Percentiles rank a stretch among this genome's conserved stretches.
Evolutionary conservation across 2,329 filamentous ascomycete genomes (phyloP).

Genomic region (Biscogniauxia marginata): DNA sequence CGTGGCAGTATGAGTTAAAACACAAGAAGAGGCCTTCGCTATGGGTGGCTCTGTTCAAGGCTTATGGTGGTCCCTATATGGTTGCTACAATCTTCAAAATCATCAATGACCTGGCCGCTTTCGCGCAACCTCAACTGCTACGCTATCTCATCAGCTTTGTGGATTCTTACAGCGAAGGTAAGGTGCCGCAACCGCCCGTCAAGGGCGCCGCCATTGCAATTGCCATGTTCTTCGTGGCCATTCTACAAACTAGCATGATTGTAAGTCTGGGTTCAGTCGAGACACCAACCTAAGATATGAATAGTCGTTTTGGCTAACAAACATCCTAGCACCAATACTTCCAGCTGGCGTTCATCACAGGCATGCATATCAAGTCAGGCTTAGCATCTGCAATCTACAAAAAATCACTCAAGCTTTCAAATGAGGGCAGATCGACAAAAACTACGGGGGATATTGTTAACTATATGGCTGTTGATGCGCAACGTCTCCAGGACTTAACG

Average conservation of each 20-base stretch:
- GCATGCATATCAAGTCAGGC: slow-evolving; percentile 94
- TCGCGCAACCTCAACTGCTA: slow-evolving; percentile 87
- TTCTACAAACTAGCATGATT: slow-evolving; percentile 83
- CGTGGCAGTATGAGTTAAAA: slow-evolving; percentile 77
- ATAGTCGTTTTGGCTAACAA: slow-evolving; percentile 20
- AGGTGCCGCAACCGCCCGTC: slow-evolving; percentile 71
- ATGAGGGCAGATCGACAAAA: slow-evolving; percentile 85
- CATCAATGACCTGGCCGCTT: slow-evolving; percentile 82
- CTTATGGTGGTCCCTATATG: slow-evolving; percentile 82
- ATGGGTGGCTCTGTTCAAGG: slow-evolving; percentile 81
- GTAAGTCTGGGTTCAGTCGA: slow-evolving; percentile 29
- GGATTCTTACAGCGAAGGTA: slow-evolving; percentile 63
- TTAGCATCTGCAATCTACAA: slow-evolving; percentile 88
- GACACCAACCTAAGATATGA: background rate
- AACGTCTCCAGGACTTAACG: slow-evolving; percentile 89
- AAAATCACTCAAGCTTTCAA: slow-evolving; percentile 86
- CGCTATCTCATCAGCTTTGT: slow-evolving; percentile 83
- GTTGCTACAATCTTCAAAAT: slow-evolving; percentile 83
- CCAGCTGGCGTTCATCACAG: slow-evolving; percentile 88
- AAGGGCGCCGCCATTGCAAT: slow-evolving; percentile 85
- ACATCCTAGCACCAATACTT: slow-evolving; percentile 82
- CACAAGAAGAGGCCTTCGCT: slow-evolving; percentile 69
- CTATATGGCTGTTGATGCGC: slow-evolving; percentile 98
- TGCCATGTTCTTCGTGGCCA: slow-evolving; percentile 86
- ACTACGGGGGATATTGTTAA: slow-evolving; percentile 98